These are phyloP conservation scores for Globisporangium abappressorium DNA, from an alignment of 352 stramenopile genomes.

Conservation along the genomic window DNA sequence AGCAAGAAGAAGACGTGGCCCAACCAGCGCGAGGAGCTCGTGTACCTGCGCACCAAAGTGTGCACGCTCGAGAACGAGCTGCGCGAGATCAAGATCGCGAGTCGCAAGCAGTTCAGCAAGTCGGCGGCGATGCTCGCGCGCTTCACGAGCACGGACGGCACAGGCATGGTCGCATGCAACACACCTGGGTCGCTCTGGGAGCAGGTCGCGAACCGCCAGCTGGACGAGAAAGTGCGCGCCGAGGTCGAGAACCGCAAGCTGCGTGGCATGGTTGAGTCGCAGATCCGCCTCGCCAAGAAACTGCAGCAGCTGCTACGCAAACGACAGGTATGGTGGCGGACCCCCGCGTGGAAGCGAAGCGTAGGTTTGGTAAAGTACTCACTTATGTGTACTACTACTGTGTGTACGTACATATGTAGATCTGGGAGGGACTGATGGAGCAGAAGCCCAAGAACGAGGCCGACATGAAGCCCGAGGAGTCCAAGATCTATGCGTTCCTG, in stretches of 20 bases:
- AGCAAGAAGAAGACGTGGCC: conserved; percentile 14
- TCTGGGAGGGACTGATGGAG: conserved; percentile 17
- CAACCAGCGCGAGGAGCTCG: conserved; percentile 21
- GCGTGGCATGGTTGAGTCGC: conserved; percentile 18
- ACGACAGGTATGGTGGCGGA: conserved; percentile 11
- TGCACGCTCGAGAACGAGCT: conserved; percentile 20
- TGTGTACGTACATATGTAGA: neutral
- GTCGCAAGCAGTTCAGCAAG: conserved; percentile 14
- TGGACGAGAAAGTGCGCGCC: conserved; percentile 19
- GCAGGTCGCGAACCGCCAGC: conserved; percentile 20
- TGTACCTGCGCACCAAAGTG: conserved; percentile 18
- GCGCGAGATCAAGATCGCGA: conserved; percentile 18
- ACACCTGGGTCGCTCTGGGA: conserved; percentile 20
- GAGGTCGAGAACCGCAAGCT: conserved; percentile 21
- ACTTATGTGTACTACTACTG: neutral
- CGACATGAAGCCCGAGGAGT: conserved; percentile 18
- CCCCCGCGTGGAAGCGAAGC: too few species aligned
- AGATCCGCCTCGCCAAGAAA: conserved; percentile 17
- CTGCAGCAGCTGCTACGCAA: conserved; percentile 20
- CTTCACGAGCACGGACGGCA: conserved; percentile 6
- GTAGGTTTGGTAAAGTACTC: neutral
- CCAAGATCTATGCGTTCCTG: conserved; percentile 21
- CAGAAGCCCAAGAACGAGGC: conserved; percentile 12
- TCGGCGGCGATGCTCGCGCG: conserved; percentile 6
- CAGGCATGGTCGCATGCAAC: conserved; percentile 12